A percentile compares a stretch with the other conserved stretches of the same genome.
Conservation (phyloP, 129 eudicot genomes). For the Tanacetum coccineum region DNA sequence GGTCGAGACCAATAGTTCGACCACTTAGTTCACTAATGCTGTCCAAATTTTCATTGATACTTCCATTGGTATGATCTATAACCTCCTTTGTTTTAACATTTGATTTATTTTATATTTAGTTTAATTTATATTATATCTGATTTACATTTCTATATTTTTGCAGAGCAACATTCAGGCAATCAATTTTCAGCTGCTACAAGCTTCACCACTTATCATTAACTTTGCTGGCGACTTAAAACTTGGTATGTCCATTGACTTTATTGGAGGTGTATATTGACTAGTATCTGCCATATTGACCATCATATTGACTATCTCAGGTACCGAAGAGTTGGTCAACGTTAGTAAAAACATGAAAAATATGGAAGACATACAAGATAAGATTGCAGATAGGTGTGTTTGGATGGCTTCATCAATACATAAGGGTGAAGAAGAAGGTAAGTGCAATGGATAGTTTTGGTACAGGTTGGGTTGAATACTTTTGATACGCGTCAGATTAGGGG, state of each 20-base stretch:
- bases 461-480: neutral
- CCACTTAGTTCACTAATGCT: conserved; percentile 62
- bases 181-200: conserved; percentile 84
- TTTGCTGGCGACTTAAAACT: conserved; percentile 76
- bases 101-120: neutral
- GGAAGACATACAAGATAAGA: conserved; percentile 42
- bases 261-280: conserved; percentile 7
- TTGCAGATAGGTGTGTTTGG: conserved; percentile 71
- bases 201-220: conserved; percentile 61
- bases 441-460: neutral
- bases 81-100: neutral
- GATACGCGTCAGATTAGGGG: conserved; percentile 11
- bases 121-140: conserved; percentile 7
- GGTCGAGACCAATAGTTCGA: conserved; percentile 61
- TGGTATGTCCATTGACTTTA: conserved; percentile 41
- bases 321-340: conserved; percentile 37
- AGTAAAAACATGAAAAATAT: conserved; percentile 25
- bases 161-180: conserved; percentile 85
- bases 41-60: conserved; percentile 79
- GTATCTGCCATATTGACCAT: neutral
- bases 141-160: neutral
- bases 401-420: conserved; percentile 95
- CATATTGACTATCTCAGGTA: conserved; percentile 37
- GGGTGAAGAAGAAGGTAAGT: conserved; percentile 83
- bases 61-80: conserved; percentile 67